These are phyloP conservation scores for Nyssa sinensis DNA, from an alignment of 148 eudicot genomes.

Conservation along the genomic window DNA sequence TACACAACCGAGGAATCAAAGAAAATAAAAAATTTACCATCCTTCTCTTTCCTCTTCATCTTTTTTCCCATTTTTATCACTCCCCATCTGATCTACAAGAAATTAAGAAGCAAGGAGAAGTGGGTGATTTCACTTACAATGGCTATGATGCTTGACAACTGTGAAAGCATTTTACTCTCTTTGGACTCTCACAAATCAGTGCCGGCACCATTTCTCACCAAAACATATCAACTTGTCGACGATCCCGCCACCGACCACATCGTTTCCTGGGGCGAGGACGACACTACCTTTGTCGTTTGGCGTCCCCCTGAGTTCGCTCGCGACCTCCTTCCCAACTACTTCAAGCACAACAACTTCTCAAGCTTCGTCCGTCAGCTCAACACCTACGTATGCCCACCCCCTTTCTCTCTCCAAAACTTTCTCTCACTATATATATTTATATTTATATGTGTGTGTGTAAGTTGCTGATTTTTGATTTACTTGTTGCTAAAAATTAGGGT, in stretches of 20 bases:
- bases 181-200: slow-evolving; percentile 70
- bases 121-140: slow-evolving; percentile 14
- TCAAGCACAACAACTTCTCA: slow-evolving; percentile 80
- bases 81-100: too few species aligned
- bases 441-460: neutral
- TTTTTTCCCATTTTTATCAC: neutral
- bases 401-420: too few species aligned
- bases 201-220: slow-evolving; percentile 73
- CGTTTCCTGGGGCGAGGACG: slow-evolving; percentile 90
- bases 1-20: slow-evolving; percentile 19
- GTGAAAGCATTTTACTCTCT: slow-evolving; percentile 61
- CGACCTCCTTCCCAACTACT: slow-evolving; percentile 69
- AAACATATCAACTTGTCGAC: slow-evolving; percentile 63
- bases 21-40: neutral
- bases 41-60: neutral
- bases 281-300: slow-evolving; percentile 81
- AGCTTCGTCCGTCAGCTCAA: slow-evolving; percentile 74
- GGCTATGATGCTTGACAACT: slow-evolving; percentile 68
- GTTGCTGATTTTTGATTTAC: slow-evolving; percentile 13
- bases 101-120: neutral
- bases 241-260: slow-evolving; percentile 71
- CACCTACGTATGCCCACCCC: slow-evolving; percentile 44
- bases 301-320: slow-evolving; percentile 94
- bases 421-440: neutral
- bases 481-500: slow-evolving; percentile 46